Evolutionary conservation across 1,139 yeast species (phyloP).

Genomic region (Candida sp.): DNA sequence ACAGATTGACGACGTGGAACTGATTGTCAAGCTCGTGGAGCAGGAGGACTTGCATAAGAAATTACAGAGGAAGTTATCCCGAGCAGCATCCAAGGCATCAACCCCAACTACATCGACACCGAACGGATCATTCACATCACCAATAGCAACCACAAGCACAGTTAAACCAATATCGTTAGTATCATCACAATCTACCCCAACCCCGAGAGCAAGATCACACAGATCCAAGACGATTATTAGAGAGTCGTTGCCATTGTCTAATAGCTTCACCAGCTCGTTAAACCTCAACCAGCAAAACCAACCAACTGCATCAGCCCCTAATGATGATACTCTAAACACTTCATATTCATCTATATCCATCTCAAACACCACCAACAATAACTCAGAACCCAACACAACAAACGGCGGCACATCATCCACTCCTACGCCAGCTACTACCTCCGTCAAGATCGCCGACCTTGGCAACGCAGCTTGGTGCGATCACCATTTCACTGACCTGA

Average conservation of each 20-base stretch:
- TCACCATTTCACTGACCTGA: conserved; percentile 55
- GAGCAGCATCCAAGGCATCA: conserved; percentile 39
- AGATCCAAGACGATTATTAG: conserved; percentile 76
- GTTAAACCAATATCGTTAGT: conserved; percentile 4
- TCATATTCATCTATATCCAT: conserved; percentile 50
- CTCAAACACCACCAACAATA: conserved; percentile 14
- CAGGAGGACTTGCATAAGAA: conserved; percentile 54
- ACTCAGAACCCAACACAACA: background rate
- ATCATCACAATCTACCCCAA: background rate
- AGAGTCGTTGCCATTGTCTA: conserved; percentile 84
- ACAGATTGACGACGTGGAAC: conserved; percentile 79
- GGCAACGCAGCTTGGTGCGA: conserved; percentile 56
- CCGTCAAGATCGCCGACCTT: conserved; percentile 54
- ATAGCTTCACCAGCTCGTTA: conserved; percentile 38
- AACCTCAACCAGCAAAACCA: conserved; percentile 11
- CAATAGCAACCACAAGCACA: background rate
- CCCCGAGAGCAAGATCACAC: conserved; percentile 55
- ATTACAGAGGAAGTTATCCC: conserved; percentile 40
- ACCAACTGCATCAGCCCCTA: background rate
- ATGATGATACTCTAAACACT: conserved; percentile 29
- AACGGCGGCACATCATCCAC: background rate
- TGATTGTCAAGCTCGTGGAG: conserved; percentile 61
- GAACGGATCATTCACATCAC: conserved; percentile 16
- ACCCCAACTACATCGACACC: conserved; percentile 19
- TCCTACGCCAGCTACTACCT: conserved; percentile 35